These are phyloP conservation scores for Nothophaeocryptopus gaeumannii DNA, from an alignment of 2,329 filamentous ascomycete genomes.

Conservation along the genomic window DNA sequence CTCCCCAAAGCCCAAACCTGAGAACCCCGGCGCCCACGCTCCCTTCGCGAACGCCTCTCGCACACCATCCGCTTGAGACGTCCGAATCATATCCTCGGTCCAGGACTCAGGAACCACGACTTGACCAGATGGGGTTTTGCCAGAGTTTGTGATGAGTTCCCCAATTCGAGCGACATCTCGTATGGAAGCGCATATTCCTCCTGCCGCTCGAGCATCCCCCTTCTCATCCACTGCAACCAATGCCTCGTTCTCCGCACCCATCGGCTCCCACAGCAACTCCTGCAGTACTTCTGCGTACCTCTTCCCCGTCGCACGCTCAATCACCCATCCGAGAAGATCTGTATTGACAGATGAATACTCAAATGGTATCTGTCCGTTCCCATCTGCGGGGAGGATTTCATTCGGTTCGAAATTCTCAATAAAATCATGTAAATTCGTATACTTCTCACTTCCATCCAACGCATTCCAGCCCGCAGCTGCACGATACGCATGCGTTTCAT, in stretches of 20 bases:
- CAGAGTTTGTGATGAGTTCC: conserved; percentile 17
- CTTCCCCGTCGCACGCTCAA: conserved; percentile 24
- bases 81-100: conserved; percentile 22
- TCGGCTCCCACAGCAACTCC: conserved; percentile 26
- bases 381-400: conserved; percentile 7
- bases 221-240: conserved; percentile 20
- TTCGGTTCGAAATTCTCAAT: conserved; percentile 18
- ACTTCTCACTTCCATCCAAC: conserved; percentile 8
- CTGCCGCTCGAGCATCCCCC: conserved; percentile 22
- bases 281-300: conserved; percentile 17
- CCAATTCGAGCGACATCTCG: conserved; percentile 25
- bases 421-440: conserved; percentile 20
- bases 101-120: conserved; percentile 21
- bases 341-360: conserved; percentile 26
- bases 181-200: conserved; percentile 23
- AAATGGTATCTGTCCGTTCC: conserved; percentile 8
- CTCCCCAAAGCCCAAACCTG: too few species aligned
- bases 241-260: conserved; percentile 27
- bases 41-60: conserved; percentile 13
- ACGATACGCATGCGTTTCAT: conserved; percentile 23
- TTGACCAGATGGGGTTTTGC: conserved; percentile 2
- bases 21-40: conserved; percentile 6
- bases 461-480: conserved; percentile 23
- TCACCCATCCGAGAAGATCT: conserved; percentile 25
- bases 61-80: not conserved